phyloP scores from a whole-genome alignment of 768 basidiomycete genomes.

The Mycena vulgaris region DNA sequence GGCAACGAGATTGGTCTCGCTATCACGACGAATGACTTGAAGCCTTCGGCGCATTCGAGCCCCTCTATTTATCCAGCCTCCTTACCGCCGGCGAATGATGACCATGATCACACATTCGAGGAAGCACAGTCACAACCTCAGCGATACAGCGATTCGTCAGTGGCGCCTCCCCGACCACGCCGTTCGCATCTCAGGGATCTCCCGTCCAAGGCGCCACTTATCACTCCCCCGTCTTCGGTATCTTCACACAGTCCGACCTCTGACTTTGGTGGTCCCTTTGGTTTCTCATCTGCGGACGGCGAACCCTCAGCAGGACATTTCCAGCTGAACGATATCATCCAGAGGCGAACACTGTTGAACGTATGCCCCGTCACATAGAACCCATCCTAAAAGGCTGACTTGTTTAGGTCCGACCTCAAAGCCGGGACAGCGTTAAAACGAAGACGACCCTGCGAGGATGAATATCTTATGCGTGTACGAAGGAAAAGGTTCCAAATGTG shows the following conservation, averaged over 20 bases:
- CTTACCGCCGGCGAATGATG: constrained; percentile 55
- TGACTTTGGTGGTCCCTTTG: constrained; percentile 23
- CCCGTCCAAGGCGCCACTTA: constrained; percentile 42
- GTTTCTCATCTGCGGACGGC: constrained; percentile 5
- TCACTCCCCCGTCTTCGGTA: constrained; percentile 59
- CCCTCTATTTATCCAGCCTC: constrained; percentile 67
- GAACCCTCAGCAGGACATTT: constrained; percentile 9
- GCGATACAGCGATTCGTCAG: constrained; percentile 34
- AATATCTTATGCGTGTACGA: not conserved
- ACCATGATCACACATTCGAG: constrained; percentile 40
- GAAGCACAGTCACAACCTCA: constrained; percentile 27
- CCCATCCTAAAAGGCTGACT: not conserved
- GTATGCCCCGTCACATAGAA: constrained; percentile 43
- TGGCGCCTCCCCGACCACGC: constrained; percentile 47
- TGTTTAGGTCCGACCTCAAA: constrained; percentile 48
- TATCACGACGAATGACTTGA: constrained; percentile 41
- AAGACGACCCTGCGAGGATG: not conserved
- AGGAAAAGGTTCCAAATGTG: not conserved
- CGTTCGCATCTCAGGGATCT: constrained; percentile 43
- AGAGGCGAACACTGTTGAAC: constrained; percentile 55
- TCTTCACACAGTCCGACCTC: constrained; percentile 49
- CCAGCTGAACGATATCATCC: constrained; percentile 40
- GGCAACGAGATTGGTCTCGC: constrained; percentile 38
- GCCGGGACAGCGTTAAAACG: constrained; percentile 18
- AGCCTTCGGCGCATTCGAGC: constrained; percentile 59